Conservation (phyloP, 805 yeast species). For the Nakazawaea anatomiae region DNA sequence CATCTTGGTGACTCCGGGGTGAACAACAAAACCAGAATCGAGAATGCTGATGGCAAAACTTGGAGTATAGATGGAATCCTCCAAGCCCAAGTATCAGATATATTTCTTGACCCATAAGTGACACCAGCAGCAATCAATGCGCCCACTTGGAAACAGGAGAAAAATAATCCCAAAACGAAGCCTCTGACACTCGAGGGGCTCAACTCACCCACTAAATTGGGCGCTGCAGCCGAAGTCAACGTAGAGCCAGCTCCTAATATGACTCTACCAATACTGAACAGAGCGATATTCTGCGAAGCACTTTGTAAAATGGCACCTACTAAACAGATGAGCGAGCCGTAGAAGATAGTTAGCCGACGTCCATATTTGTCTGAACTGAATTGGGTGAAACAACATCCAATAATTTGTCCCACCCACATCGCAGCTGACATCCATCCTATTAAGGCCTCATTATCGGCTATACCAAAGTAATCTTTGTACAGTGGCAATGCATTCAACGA, state of each 20-base stretch:
- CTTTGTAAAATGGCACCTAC: conserved; percentile 33
- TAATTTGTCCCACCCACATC: conserved; percentile 20
- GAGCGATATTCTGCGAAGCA: conserved; percentile 28
- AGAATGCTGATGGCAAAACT: conserved; percentile 19
- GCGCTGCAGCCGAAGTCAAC: conserved; percentile 25
- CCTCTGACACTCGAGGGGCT: conserved; percentile 26
- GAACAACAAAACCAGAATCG: conserved; percentile 15
- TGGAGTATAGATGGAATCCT: conserved; percentile 24
- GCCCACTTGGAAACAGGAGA: conserved; percentile 24
- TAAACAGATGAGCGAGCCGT: conserved; percentile 19
- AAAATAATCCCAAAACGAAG: conserved; percentile 19
- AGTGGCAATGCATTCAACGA: conserved; percentile 20
- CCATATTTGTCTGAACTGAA: conserved; percentile 22
- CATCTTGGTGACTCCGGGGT: conserved; percentile 28
- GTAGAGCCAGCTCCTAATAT: conserved; percentile 30
- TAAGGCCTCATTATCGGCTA: conserved; percentile 14
- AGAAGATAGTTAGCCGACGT: conserved; percentile 23
- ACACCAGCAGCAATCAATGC: conserved; percentile 23
- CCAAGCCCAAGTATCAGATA: conserved; percentile 25
- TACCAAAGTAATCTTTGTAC: conserved; percentile 17
- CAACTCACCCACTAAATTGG: conserved; percentile 29
- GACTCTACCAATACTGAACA: conserved; percentile 30
- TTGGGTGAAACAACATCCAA: conserved; percentile 20
- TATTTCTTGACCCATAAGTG: conserved; percentile 22
- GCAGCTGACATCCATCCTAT: conserved; percentile 22